Conservation (phyloP, 1,284 basidiomycete species). For the Volvariella volvacea region DNA sequence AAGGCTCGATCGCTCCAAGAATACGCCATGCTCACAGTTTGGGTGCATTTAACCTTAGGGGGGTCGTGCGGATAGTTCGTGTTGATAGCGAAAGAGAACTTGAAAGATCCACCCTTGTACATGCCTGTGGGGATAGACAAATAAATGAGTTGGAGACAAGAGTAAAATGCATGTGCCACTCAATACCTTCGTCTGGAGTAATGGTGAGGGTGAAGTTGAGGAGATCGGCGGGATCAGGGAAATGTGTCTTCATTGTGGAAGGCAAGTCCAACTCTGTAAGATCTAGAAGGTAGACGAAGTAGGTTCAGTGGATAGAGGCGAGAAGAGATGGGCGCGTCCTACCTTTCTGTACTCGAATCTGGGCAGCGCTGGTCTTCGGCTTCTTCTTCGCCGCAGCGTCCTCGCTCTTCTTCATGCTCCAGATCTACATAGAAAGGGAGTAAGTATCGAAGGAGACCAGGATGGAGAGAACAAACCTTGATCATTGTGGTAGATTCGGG, state of each 20-base stretch:
- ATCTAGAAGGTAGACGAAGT: conserved; percentile 43
- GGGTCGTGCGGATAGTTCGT: conserved; percentile 99
- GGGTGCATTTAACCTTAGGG: conserved; percentile 96
- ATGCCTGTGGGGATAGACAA: conserved; percentile 60
- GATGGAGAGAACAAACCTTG: conserved; percentile 32
- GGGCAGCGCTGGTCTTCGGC: conserved; percentile 95
- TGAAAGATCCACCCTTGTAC: conserved; percentile 94
- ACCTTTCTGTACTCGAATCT: conserved; percentile 99
- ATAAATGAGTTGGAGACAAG: conserved; percentile 7
- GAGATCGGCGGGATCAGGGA: conserved; percentile 87
- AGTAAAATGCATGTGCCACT: background rate
- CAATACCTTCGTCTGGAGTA: conserved; percentile 90
- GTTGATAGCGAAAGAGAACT: conserved; percentile 94
- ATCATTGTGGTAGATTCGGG: conserved; percentile 40
- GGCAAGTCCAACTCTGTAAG: conserved; percentile 96
- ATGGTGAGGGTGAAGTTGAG: conserved; percentile 96
- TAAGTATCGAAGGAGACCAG: conserved; percentile 1
- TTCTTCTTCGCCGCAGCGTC: conserved; percentile 92
- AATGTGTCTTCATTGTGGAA: conserved; percentile 91
- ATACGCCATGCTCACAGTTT: conserved; percentile 58
- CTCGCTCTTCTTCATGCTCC: conserved; percentile 97
- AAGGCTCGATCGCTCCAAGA: conserved; percentile 7
- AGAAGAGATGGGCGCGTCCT: conserved; percentile 2
- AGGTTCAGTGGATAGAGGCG: conserved; percentile 4
- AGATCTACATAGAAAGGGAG: conserved; percentile 56